Conservation (phyloP, 306 rosid species). For the Cicer pinnatifidum region DNA sequence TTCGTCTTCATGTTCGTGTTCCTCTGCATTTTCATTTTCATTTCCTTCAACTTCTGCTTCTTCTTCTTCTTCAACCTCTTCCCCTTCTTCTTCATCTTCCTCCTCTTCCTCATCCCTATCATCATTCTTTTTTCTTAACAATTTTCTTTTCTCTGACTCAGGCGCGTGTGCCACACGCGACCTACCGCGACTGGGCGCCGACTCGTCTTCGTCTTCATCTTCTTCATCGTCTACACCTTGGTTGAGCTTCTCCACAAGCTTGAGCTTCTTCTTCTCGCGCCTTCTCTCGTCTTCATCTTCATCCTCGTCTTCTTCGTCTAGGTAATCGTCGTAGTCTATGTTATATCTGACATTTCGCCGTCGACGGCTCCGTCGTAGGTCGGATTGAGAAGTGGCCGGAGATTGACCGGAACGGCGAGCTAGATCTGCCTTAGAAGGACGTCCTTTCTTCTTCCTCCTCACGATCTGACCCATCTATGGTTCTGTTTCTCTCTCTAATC, state of each 20-base stretch:
- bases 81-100: constrained; percentile 46
- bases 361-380: constrained; percentile 85
- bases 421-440: constrained; percentile 97
- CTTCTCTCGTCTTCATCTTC: constrained; percentile 79
- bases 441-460: constrained; percentile 96
- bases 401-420: constrained; percentile 71
- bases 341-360: constrained; percentile 86
- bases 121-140: background rate
- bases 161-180: constrained; percentile 58
- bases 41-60: constrained; percentile 32
- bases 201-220: constrained; percentile 60
- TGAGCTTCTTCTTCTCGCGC: constrained; percentile 84
- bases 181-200: constrained; percentile 38
- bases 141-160: constrained; percentile 46
- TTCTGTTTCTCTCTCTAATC: background rate
- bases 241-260: constrained; percentile 83
- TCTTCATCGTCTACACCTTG: constrained; percentile 59
- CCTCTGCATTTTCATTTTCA: constrained; percentile 42
- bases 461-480: constrained; percentile 95
- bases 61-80: constrained; percentile 35
- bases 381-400: constrained; percentile 52
- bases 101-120: constrained; percentile 46
- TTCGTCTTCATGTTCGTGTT: constrained; percentile 44
- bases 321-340: constrained; percentile 82
- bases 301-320: constrained; percentile 73